Base-by-base conservation (phyloP, 805 yeast species). In the Myxozyma kluyveri region DNA sequence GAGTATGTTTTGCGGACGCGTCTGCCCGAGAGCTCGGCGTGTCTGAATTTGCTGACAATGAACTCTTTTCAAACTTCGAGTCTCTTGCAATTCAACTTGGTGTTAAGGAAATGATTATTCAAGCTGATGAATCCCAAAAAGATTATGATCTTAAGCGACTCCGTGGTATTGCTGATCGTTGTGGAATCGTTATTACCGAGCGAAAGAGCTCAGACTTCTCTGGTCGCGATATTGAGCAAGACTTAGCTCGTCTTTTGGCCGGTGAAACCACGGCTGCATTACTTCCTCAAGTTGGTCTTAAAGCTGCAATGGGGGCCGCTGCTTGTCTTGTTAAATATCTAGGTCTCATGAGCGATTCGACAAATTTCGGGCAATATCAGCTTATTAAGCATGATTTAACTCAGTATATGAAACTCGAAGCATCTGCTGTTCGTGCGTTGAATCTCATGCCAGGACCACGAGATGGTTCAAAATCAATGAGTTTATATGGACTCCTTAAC, bases 361-460 rank as follows among this genome's bases (percentile, higher is more conserved):
- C 78, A 6, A 76, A 79, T 52, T 71, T 75, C 36, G 86, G 85
- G 17, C 55, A 66, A 45, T 82, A 75, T 60, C 69, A 76, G 19
- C 69, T 93, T 23, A 77, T 77, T 26, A 77, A 78, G 58, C 91
- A 90, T 67, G 82, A 83, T 52, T 74, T 91, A 45, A 73, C 80
- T n/a, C 82, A 85, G 58, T 90, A 76, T 67, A 88, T 93, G 95
- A 86, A 87, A 63, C 75, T 93, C 44, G 99, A 93, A 65, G 81
- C 91, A 4, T 82, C 97, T 1, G 96, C 98, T 0, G 80, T 90
- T 48, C 82, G 82, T 51, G 96, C 98, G 0, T 73, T 93, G 54
- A 91, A 91, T 65, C 73, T 93, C 24, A 88, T 90, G 71, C 95
- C 97, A 9, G 68, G 73, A 2, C 69, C 74, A 5, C 63, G 73